Percentiles rank a stretch among this genome's conserved stretches.
These are phyloP conservation scores for Neoboletus magnificus DNA, from an alignment of 768 basidiomycete species.

Conservation along the genomic window DNA sequence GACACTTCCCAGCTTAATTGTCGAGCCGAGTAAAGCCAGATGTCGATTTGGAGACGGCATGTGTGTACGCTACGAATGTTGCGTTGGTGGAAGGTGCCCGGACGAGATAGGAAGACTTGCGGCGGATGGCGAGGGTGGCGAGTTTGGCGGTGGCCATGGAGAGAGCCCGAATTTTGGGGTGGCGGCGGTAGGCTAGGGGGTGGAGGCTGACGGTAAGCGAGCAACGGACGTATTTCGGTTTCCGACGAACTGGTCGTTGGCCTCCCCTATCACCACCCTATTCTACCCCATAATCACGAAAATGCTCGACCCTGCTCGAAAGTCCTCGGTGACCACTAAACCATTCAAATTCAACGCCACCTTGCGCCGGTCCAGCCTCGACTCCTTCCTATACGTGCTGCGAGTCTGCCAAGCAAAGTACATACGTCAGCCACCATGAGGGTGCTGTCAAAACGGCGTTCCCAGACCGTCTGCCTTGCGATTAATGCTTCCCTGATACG, in stretches of 20 bases:
- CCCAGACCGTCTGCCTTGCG: background rate
- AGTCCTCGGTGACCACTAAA: background rate
- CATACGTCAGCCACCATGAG: background rate
- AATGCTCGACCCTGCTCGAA: background rate
- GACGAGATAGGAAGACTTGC: slow-evolving; percentile 37
- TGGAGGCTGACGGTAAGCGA: background rate
- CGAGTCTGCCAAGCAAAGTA: background rate
- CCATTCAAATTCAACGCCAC: background rate
- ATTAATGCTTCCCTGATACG: background rate
- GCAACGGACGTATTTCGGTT: background rate
- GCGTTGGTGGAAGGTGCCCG: background rate
- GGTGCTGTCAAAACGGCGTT: background rate
- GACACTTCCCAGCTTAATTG: background rate
- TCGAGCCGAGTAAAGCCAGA: background rate
- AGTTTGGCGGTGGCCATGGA: slow-evolving; percentile 72
- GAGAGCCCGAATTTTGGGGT: background rate
- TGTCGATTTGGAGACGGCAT: background rate
- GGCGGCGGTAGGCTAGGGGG: background rate
- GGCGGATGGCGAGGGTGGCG: slow-evolving; percentile 63
- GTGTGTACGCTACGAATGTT: background rate
- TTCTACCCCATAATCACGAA: background rate
- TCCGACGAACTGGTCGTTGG: background rate
- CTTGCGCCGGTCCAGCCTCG: background rate
- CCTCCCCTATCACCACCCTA: background rate
- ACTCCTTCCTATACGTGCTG: background rate